Conservation (phyloP, 306 rosid species). For the Prunus padus region DNA sequence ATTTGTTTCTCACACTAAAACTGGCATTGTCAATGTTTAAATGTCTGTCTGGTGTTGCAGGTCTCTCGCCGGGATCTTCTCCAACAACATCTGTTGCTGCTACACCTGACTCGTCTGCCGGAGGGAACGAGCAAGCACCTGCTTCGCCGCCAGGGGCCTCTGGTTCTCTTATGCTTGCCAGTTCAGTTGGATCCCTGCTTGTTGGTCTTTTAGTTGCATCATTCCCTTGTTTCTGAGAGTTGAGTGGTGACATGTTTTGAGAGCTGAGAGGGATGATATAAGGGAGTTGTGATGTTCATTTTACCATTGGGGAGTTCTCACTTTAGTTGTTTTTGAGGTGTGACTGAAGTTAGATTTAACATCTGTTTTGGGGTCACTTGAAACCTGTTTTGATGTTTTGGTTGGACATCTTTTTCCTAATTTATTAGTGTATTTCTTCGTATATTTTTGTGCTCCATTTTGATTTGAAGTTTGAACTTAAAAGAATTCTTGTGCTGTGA, state of each 20-base stretch:
- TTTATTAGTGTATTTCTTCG: not conserved
- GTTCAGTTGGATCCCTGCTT: constrained; percentile 29
- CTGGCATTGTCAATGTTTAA: too few species aligned
- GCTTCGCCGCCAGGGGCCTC: constrained; percentile 37
- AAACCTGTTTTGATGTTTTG: constrained; percentile 9
- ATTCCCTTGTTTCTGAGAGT: constrained; percentile 31
- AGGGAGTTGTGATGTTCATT: constrained; percentile 13
- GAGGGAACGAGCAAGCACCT: constrained; percentile 27
- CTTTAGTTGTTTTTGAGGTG: not conserved
- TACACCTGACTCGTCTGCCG: constrained; percentile 14
- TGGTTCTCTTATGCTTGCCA: constrained; percentile 18
- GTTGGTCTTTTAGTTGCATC: constrained; percentile 27
- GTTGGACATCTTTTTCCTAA: not conserved
- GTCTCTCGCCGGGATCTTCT: constrained; percentile 33
- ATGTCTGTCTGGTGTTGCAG: constrained; percentile 25
- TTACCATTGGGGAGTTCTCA: constrained; percentile 6
- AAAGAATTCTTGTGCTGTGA: not conserved
- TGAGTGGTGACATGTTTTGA: constrained; percentile 19
- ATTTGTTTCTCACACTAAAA: too few species aligned
- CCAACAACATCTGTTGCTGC: constrained; percentile 28
- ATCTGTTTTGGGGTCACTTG: not conserved
- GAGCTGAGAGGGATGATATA: constrained; percentile 8
- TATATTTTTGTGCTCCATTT: not conserved
- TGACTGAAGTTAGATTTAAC: not conserved
- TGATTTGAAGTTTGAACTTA: not conserved